phyloP scores from a whole-genome alignment of 768 basidiomycete genomes.

The Paxillus rubicundulus region DNA sequence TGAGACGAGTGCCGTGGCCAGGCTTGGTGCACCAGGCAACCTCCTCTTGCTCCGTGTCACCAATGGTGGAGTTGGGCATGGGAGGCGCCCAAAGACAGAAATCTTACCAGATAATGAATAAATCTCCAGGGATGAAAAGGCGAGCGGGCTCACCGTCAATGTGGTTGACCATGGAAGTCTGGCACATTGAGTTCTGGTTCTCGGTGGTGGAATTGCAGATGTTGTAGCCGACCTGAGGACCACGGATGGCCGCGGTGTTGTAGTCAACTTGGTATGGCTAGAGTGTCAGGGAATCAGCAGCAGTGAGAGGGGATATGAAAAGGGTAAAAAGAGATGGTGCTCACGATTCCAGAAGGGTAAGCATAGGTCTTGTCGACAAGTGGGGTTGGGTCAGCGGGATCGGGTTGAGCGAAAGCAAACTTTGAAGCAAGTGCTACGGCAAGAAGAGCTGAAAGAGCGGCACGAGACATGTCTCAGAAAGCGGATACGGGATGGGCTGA shows the following conservation, averaged over 20 bases:
- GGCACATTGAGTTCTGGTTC: constrained; percentile 61
- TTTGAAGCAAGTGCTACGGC: constrained; percentile 30
- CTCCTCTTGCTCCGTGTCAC: constrained; percentile 63
- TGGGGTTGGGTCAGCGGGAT: constrained; percentile 47
- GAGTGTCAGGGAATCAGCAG: not conserved
- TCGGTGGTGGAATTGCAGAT: constrained; percentile 65
- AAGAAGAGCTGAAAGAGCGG: constrained; percentile 44
- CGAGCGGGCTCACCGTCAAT: constrained; percentile 36
- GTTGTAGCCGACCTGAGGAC: constrained; percentile 64
- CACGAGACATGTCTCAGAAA: constrained; percentile 44
- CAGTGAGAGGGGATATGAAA: not conserved
- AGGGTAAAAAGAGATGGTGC: constrained; percentile 6
- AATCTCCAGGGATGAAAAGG: not conserved
- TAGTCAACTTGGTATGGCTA: constrained; percentile 54
- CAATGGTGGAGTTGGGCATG: constrained; percentile 52
- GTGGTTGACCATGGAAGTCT: constrained; percentile 66
- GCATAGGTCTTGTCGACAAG: constrained; percentile 44
- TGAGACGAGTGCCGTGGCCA: constrained; percentile 68
- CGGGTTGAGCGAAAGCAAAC: constrained; percentile 28
- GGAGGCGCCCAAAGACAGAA: constrained; percentile 68
- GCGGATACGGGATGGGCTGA: not conserved
- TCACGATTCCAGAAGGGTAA: constrained; percentile 43
- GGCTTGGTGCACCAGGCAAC: constrained; percentile 79
- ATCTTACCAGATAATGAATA: constrained; percentile 37
- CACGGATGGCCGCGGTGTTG: constrained; percentile 43